phyloP scores from a whole-genome alignment of 106 monocot species.

The Amphibolis antarctica region DNA sequence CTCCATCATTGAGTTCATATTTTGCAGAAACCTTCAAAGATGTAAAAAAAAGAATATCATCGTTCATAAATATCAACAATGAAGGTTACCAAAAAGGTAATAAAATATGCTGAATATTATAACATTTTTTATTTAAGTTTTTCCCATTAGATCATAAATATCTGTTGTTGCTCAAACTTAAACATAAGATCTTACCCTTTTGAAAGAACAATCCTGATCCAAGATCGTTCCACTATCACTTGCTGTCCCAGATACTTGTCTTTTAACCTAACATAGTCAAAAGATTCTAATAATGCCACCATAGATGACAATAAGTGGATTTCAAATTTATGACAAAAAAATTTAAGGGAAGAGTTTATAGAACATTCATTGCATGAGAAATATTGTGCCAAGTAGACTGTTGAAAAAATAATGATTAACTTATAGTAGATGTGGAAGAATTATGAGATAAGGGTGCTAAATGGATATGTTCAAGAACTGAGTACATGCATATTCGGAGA shows the following conservation, averaged over 20 bases:
- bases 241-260: slow-evolving; percentile 5
- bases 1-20: slow-evolving; percentile 53
- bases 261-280: slow-evolving; percentile 33
- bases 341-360: too few relatives aligned
- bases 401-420: too few relatives aligned
- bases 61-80: not conserved
- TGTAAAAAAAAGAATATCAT: slow-evolving; percentile 7
- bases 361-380: too few relatives aligned
- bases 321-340: not conserved
- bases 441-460: too few relatives aligned
- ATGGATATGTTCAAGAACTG: too few relatives aligned
- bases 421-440: too few relatives aligned
- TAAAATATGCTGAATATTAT: not conserved
- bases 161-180: not conserved
- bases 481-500: too few relatives aligned
- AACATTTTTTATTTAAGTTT: not conserved
- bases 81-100: not conserved
- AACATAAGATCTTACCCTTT: slow-evolving; percentile 39
- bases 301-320: not conserved
- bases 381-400: too few relatives aligned
- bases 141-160: not conserved
- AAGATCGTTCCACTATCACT: not conserved
- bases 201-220: slow-evolving; percentile 6
- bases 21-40: slow-evolving; percentile 65
- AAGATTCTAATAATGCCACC: not conserved